Base-by-base conservation (phyloP, 768 basidiomycete genomes). In the Serendipita sp. region DNA sequence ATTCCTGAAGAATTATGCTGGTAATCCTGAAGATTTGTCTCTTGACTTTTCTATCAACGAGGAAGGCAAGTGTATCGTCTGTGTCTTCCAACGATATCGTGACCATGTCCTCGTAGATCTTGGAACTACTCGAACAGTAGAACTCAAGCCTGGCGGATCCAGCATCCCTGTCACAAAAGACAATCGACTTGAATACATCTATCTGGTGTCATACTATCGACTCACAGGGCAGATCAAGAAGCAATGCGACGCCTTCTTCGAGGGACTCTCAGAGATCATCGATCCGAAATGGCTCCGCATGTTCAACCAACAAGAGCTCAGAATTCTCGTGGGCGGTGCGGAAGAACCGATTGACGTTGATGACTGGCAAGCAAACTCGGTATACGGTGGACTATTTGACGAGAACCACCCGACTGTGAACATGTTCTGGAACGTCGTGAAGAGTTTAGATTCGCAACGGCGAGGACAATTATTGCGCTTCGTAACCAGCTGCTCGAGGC, bases 241-340 rank as follows among this genome's bases (percentile, higher is more conserved):
- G 60, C 92, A 95, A 73, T 85, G 83, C 68, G 82, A 82, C 48
- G 86, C 85, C 1, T 90, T 99, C 76, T 96, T 97, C 66, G 84
- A 90, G 62, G 96, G 96, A 0, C 74, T 99, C 45, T 86, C 86
- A 16, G 90, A 94, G 66, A 88, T 98, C 74, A 88, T 98, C 69
- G 87, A 95, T 65, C 83, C 82, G 0, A 88, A 89, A 68, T 97
- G 89, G 90, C 78, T 95, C 22, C 76, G 85, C 48, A 94, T 98
- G 90, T 99, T 98, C 75, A 95, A 97, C 71, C 94, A 95, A 66
- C 88, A 90, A 70, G 96, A 98, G 72, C 77, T 97, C 2, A 92
- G 93, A 70, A 86, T 95, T 53, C 76, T 98, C 1, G 78, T 99
- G 3, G 94, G 94, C 0, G 92, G 90, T 4, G 87, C 88, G 33